Evolutionary conservation across 352 stramenopile genomes (phyloP).

Genomic region (Globisporangium cylindrosporum): DNA sequence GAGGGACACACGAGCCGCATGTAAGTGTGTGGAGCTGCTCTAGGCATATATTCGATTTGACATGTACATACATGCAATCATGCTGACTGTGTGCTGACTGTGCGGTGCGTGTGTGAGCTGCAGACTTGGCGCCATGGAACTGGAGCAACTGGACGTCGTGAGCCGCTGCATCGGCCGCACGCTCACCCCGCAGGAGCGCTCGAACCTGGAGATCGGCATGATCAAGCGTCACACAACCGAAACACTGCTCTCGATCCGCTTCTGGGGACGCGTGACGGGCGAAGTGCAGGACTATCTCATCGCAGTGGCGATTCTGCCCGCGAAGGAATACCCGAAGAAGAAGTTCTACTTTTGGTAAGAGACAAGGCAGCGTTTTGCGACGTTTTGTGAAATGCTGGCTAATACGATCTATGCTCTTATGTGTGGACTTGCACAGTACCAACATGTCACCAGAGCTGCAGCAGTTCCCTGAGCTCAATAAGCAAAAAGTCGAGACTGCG

Average conservation of each 20-base stretch:
- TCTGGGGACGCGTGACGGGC: conserved; percentile 66
- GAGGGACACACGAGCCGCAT: background rate
- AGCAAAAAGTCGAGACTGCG: conserved; percentile 49
- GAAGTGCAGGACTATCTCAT: conserved; percentile 73
- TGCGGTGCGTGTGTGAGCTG: background rate
- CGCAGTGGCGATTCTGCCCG: conserved; percentile 48
- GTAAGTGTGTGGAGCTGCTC: background rate
- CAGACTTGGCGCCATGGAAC: conserved; percentile 41
- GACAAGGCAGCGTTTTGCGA: background rate
- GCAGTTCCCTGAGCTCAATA: conserved; percentile 70
- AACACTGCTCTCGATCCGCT: conserved; percentile 55
- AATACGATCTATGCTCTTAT: background rate
- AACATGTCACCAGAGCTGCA: conserved; percentile 75
- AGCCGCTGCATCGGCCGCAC: conserved; percentile 64
- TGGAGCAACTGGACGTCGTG: conserved; percentile 74
- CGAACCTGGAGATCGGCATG: conserved; percentile 72
- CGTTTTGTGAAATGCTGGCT: background rate
- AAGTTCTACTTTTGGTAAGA: conserved; percentile 84
- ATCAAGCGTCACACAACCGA: conserved; percentile 68
- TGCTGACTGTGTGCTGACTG: background rate
- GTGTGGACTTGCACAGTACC: conserved; percentile 33
- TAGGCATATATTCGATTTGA: too few species aligned
- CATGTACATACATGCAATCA: background rate
- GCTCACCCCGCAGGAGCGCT: conserved; percentile 72
- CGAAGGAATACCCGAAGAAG: conserved; percentile 73